phyloP scores from a whole-genome alignment of 139 green algal genomes.

The Limnomonas spitsbergensis region DNA sequence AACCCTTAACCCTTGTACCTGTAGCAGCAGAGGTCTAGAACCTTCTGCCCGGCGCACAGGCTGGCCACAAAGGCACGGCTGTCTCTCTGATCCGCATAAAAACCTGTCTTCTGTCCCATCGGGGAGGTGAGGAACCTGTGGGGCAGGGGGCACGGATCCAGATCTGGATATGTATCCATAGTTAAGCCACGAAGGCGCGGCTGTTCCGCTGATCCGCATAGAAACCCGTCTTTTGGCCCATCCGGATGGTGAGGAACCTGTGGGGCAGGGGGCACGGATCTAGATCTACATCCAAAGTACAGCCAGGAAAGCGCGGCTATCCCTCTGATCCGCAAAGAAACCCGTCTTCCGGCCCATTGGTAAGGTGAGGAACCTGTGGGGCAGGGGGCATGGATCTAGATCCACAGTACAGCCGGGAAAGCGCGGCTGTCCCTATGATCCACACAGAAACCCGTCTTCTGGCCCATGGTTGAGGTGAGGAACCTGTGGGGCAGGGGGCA shows the following conservation, averaged over 20 bases:
- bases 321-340: conserved; percentile 83
- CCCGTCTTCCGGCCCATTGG: conserved; percentile 16
- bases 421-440: conserved; percentile 82
- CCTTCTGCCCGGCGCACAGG: conserved; percentile 49
- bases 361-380: background rate
- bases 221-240: conserved; percentile 41
- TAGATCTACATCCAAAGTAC: no score
- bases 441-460: conserved; percentile 60
- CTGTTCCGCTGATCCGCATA: conserved; percentile 86
- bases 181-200: conserved; percentile 54
- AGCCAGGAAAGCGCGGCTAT: conserved; percentile 68
- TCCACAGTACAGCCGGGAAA: conserved; percentile 57
- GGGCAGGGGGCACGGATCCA: background rate
- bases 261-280: background rate
- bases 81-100: conserved; percentile 85
- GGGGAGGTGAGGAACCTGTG: background rate
- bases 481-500: background rate
- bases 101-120: conserved; percentile 29
- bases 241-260: background rate
- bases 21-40: conserved; percentile 29
- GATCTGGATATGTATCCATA: no score
- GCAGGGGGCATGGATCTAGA: background rate
- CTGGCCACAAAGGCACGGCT: conserved; percentile 64
- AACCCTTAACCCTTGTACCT: background rate
- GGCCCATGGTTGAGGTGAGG: background rate